Evolutionary conservation across 2,329 filamentous ascomycete species (phyloP).

Genomic region (Dothistroma septosporum): DNA sequence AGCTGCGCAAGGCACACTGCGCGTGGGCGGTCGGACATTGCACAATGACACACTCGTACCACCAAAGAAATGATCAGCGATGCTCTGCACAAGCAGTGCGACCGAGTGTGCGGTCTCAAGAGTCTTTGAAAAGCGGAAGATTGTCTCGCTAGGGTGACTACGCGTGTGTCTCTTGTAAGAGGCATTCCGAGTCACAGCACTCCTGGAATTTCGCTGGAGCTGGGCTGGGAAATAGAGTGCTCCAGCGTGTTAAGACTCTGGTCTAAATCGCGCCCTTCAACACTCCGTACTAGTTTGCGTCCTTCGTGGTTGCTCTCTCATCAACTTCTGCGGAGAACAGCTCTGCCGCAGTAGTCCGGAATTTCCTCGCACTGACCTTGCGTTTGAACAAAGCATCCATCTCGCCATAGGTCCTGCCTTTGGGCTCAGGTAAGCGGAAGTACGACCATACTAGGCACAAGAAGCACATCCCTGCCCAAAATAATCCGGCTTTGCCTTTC

Average conservation of each 20-base stretch:
- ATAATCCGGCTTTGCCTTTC: conserved; percentile 30
- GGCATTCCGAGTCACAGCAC: no score
- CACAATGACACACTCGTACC: not conserved
- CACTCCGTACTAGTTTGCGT: not conserved
- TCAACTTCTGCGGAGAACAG: conserved; percentile 12
- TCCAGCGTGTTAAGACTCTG: no score
- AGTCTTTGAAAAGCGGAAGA: no score
- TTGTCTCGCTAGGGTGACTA: no score
- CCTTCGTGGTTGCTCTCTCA: not conserved
- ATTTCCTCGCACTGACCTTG: conserved; percentile 43
- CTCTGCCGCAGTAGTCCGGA: conserved; percentile 21
- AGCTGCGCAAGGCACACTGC: not conserved
- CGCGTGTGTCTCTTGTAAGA: no score
- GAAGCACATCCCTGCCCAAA: conserved; percentile 44
- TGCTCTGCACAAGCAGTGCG: not conserved
- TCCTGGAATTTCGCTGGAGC: no score
- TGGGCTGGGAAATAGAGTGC: no score
- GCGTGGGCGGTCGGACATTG: not conserved
- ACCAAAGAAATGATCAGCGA: not conserved
- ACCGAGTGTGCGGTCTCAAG: no score
- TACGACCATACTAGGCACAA: conserved; percentile 49
- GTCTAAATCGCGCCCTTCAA: no score
- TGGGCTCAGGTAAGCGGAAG: conserved; percentile 54
- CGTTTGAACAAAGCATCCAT: conserved; percentile 54
- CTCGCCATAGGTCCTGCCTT: conserved; percentile 52